phyloP scores from a whole-genome alignment of 2,329 filamentous ascomycete genomes.

The Phyllosticta capitalensis region DNA sequence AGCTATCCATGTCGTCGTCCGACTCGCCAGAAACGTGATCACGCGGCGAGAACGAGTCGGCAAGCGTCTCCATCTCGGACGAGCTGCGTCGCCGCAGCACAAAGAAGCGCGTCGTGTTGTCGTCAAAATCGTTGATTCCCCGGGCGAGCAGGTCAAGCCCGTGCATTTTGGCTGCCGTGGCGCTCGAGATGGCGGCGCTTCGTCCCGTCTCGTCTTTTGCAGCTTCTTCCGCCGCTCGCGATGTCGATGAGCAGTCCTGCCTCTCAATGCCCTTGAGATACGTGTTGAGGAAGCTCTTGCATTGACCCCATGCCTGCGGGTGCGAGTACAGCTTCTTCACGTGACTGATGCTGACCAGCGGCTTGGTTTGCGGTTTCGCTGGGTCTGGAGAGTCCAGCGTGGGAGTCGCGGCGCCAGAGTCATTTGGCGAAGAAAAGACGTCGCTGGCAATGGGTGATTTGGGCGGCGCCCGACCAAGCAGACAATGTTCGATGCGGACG shows the following conservation, averaged over 20 bases:
- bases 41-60: conserved; percentile 1
- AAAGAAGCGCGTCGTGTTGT: conserved; percentile 75
- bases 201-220: conserved; percentile 52
- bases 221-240: conserved; percentile 67
- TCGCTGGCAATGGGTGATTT: neutral
- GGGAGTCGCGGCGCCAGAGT: conserved; percentile 41
- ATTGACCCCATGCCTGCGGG: conserved; percentile 93
- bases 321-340: conserved; percentile 80
- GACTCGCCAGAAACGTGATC: neutral
- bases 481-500: conserved; percentile 77
- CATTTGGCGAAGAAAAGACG: neutral
- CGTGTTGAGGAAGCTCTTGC: conserved; percentile 60
- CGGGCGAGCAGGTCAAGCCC: conserved; percentile 59
- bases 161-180: conserved; percentile 59
- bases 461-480: conserved; percentile 48
- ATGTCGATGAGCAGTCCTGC: conserved; percentile 78
- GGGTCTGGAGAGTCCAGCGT: conserved; percentile 39
- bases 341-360: conserved; percentile 45
- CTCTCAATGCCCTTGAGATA: conserved; percentile 67
- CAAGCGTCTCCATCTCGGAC: conserved; percentile 2
- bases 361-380: conserved; percentile 37
- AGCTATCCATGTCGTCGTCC: conserved; percentile 14
- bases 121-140: conserved; percentile 61
- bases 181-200: conserved; percentile 69
- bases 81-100: conserved; percentile 40